Conservation (phyloP, 2,329 filamentous ascomycete genomes). For the Arthroderma sp. region DNA sequence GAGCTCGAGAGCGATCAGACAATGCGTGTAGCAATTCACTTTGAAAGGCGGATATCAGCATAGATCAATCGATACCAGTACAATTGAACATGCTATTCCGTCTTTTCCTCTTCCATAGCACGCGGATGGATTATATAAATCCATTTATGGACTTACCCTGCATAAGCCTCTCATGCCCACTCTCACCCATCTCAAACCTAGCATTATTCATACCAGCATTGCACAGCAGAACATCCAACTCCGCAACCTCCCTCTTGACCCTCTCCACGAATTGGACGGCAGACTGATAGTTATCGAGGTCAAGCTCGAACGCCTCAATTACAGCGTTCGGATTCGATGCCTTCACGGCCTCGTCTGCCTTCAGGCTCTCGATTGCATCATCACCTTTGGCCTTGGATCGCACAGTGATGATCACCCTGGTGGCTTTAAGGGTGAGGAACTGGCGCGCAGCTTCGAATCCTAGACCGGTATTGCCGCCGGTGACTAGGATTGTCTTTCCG, state of each 20-base stretch:
- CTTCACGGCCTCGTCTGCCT: neutral
- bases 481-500: neutral
- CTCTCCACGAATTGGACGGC: neutral
- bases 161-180: no score
- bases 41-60: no score
- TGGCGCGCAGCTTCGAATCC: neutral
- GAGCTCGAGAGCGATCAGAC: no score
- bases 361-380: neutral
- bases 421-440: neutral
- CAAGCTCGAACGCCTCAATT: neutral
- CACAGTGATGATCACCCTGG: neutral
- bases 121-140: no score
- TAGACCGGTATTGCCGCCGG: neutral
- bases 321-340: neutral
- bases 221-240: neutral
- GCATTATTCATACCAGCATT: neutral
- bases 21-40: no score
- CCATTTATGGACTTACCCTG: no score
- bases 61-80: no score
- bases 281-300: neutral
- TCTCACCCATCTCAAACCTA: neutral
- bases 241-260: neutral
- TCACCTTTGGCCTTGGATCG: neutral
- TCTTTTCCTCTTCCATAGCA: no score
- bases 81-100: no score